Conservation (phyloP, 23 red algal species). For the Gracilaria domingensis region DNA sequence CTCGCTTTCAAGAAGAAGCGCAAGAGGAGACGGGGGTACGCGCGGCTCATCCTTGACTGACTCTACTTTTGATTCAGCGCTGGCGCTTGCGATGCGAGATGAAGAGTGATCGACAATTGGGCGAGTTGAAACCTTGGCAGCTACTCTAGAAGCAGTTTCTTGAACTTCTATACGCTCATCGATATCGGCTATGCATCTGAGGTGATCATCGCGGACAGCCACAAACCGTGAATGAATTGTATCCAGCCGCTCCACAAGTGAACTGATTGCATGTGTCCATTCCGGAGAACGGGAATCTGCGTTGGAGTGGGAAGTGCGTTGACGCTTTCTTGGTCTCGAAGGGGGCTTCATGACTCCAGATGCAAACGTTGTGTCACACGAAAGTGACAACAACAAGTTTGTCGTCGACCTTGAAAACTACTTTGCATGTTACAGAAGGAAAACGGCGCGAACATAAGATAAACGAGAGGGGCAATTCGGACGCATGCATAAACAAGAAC, state of each 20-base stretch:
- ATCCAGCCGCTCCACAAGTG: conserved; percentile 48
- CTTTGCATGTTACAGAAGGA: neutral
- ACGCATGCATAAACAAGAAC: neutral
- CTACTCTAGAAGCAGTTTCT: conserved; percentile 53
- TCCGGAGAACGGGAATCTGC: neutral
- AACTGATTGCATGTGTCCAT: conserved; percentile 10
- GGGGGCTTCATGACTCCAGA: conserved; percentile 31
- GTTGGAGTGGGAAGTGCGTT: conserved; percentile 21
- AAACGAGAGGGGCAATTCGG: neutral
- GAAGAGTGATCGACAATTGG: conserved; percentile 1
- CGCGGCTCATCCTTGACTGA: neutral
- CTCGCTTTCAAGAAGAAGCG: conserved; percentile 58
- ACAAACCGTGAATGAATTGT: conserved; percentile 16
- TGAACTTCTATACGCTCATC: conserved; percentile 35
- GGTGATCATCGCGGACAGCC: conserved; percentile 46
- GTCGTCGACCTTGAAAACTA: neutral
- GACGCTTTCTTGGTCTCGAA: conserved; percentile 47
- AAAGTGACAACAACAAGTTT: conserved; percentile 4
- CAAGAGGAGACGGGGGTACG: conserved; percentile 28
- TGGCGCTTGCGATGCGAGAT: neutral
- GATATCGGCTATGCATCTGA: conserved; percentile 32
- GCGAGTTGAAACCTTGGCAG: conserved; percentile 31
- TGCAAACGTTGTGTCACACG: neutral
- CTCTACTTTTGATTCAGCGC: conserved; percentile 7
- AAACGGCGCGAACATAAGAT: neutral